Percentiles rank a stretch among this genome's conserved stretches.
Conservation (phyloP, 768 basidiomycete genomes). For the Lactarius akahatsu region DNA sequence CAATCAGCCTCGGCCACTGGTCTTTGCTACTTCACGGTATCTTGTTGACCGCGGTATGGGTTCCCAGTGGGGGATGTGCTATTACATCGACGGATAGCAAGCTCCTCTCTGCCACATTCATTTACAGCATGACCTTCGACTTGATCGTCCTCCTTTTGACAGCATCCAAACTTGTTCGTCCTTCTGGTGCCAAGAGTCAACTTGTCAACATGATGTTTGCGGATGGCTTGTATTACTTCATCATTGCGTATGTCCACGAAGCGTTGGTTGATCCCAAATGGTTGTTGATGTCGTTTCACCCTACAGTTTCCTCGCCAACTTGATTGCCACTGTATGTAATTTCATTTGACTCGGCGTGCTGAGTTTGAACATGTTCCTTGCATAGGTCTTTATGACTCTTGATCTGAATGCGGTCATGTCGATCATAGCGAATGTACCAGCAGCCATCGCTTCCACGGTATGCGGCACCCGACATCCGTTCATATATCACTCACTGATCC, state of each 20-base stretch:
- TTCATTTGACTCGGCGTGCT: background rate
- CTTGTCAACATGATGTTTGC: slow-evolving; percentile 65
- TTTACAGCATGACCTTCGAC: slow-evolving; percentile 78
- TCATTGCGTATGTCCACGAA: slow-evolving; percentile 57
- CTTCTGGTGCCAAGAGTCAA: slow-evolving; percentile 39
- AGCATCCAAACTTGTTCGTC: slow-evolving; percentile 52
- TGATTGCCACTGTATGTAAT: slow-evolving; percentile 39
- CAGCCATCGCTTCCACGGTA: slow-evolving; percentile 37
- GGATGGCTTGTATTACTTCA: slow-evolving; percentile 72
- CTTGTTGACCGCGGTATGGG: slow-evolving; percentile 57
- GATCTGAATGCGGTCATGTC: slow-evolving; percentile 67
- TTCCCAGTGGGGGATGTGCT: slow-evolving; percentile 49
- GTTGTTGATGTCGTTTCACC: slow-evolving; percentile 23
- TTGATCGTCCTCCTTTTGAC: slow-evolving; percentile 58
- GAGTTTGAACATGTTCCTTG: slow-evolving; percentile 30
- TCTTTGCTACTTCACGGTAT: slow-evolving; percentile 67
- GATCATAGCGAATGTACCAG: slow-evolving; percentile 64
- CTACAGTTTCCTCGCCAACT: slow-evolving; percentile 42
- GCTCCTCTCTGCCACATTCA: slow-evolving; percentile 66
- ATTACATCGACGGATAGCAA: slow-evolving; percentile 62
- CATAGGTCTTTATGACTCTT: slow-evolving; percentile 64
- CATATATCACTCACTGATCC: background rate
- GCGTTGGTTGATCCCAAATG: slow-evolving; percentile 31
- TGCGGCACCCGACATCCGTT: background rate
- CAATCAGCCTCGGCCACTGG: slow-evolving; percentile 69